Percentiles rank a stretch among this genome's conserved stretches.
These are phyloP conservation scores for Chloropicon primus DNA, from an alignment of 139 green algal genomes.

Conservation along the genomic window DNA sequence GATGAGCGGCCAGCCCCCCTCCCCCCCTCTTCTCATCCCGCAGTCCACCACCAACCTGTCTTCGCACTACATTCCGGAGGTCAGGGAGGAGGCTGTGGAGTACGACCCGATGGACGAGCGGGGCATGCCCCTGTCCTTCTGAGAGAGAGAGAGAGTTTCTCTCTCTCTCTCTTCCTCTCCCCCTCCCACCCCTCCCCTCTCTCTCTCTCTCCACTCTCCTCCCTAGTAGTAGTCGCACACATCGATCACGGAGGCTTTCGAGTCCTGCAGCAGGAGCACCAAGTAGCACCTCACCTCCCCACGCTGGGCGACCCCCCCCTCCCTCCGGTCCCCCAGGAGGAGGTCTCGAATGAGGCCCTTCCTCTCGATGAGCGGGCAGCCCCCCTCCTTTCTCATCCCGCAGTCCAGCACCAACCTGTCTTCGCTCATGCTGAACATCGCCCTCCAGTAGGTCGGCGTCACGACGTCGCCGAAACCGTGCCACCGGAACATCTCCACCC, in stretches of 20 bases:
- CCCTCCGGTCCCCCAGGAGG: background rate
- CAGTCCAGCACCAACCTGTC: background rate
- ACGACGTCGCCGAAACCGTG: background rate
- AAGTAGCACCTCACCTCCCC: background rate
- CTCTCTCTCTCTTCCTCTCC: too few relatives aligned
- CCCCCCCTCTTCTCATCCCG: background rate
- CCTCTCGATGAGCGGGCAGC: background rate
- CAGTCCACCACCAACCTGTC: constrained; percentile 72
- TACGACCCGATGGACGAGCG: background rate
- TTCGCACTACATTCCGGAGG: constrained; percentile 41
- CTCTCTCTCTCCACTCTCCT: too few relatives aligned
- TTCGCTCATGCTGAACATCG: background rate
- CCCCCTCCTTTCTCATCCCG: background rate
- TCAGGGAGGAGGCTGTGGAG: constrained; percentile 1
- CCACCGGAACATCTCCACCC: background rate
- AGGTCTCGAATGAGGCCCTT: background rate
- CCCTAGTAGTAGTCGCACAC: background rate
- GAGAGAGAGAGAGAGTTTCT: too few relatives aligned
- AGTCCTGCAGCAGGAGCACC: background rate
- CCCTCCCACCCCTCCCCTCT: too few relatives aligned
- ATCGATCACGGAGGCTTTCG: background rate
- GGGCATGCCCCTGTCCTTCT: background rate
- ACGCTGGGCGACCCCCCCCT: background rate
- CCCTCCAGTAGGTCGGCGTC: background rate
- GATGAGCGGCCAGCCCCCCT: background rate